Evolutionary conservation across 2,329 filamentous ascomycete genomes (phyloP), one percentile per base, ranked within the genome.

Genomic region (Diaporthe citrichinensis): DNA sequence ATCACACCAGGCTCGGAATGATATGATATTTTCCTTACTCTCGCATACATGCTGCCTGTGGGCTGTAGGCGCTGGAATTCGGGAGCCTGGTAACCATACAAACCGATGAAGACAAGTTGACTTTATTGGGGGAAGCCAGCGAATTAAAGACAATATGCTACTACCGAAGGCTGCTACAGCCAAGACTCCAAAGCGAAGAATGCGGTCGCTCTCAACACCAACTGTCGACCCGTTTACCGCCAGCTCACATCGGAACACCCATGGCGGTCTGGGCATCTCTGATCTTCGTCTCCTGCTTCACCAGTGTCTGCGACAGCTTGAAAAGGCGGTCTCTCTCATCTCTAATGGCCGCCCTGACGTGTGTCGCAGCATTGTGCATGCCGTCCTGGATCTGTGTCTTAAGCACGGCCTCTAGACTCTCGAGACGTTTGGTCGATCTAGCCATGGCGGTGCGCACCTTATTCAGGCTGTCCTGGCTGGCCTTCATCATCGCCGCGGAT

Each of bases 311-410:
- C 10, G 74, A 76, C 25, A 76, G 57, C 74, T 74, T 76, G 12
- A 76, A 76, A 2, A 76, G 57, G 6, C 74, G 65, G 28, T 76
- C 74, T 41, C 65, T 62, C 65, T 76, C 74, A 25, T 76, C 74
- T 39, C 74, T 61, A 55, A 76, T 71, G 1, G 74, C 74, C 14
- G 74, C 74, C 31, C 74, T 67, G 57, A 76, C 74, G 17, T 76
- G 74, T 0, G 74, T 76, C 8, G 74, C 74, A 28, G 74, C 74
- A n/a, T 76, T 76, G 39, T 76, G 74, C 74, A 76, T 76, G 7
- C 74, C 72, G 15, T 76, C 74, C 72, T 76, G 74, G 65, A 76
- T 73, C 72, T 76, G 74, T 6, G 74, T 76, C 57, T 74, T 76
- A 46, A 76, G 72, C 46, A 76, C 72, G 12, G 74, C 65, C 62